A percentile compares a stretch with the other conserved stretches of the same genome.
These are phyloP conservation scores for Epicoccum nigrum DNA, from an alignment of 2,329 filamentous ascomycete genomes.

Conservation along the genomic window DNA sequence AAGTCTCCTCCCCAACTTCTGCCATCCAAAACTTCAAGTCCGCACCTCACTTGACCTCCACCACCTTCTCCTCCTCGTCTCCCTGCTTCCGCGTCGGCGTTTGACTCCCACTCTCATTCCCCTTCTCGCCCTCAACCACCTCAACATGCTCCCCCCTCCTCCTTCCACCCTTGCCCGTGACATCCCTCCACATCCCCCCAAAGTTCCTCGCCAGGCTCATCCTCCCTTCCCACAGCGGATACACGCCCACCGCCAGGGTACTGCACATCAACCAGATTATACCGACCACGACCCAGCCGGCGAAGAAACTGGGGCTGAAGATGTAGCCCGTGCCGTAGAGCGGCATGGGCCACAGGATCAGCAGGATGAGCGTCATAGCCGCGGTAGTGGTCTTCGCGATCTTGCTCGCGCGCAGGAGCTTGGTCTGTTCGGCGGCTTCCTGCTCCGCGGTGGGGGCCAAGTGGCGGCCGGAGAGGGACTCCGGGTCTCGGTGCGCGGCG, in stretches of 20 bases:
- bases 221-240: constrained; percentile 74
- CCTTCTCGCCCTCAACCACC: constrained; percentile 29
- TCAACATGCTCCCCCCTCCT: constrained; percentile 7
- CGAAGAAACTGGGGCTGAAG: constrained; percentile 81
- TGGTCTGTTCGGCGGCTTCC: constrained; percentile 48
- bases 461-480: constrained; percentile 58
- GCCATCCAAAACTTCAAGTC: too few relatives aligned
- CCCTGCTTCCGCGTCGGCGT: constrained; percentile 32
- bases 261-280: constrained; percentile 82
- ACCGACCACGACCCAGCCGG: constrained; percentile 70
- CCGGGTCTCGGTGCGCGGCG: constrained; percentile 66
- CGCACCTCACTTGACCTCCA: constrained; percentile 15
- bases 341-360: constrained; percentile 90
- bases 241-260: constrained; percentile 75
- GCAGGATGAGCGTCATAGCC: constrained; percentile 69
- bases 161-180: constrained; percentile 29
- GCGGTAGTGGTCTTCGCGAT: constrained; percentile 65
- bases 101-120: constrained; percentile 18
- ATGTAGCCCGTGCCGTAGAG: constrained; percentile 84
- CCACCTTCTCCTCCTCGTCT: constrained; percentile 16
- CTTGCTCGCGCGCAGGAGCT: constrained; percentile 53
- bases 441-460: constrained; percentile 35
- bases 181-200: constrained; percentile 36
- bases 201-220: constrained; percentile 32
- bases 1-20: too few relatives aligned